Conservation (phyloP, 2,329 filamentous ascomycete species). For the Aspergillus ochraceus region DNA sequence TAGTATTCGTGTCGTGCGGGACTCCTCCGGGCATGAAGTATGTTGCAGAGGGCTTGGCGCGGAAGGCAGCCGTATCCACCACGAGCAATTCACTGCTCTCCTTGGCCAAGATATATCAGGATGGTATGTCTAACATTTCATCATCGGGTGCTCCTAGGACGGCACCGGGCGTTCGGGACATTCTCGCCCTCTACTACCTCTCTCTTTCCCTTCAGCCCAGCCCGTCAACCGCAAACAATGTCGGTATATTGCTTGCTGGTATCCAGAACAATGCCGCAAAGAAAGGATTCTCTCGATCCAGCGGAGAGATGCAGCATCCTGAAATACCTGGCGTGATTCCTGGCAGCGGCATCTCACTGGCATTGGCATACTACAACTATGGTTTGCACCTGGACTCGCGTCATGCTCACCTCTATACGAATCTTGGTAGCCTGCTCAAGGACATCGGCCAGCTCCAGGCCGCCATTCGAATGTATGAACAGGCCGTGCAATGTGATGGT, state of each 20-base stretch:
- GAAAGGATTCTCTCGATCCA: slow-evolving; percentile 35
- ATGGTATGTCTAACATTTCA: slow-evolving; percentile 79
- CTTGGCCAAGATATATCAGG: slow-evolving; percentile 95
- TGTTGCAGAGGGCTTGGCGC: slow-evolving; percentile 68
- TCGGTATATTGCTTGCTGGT: slow-evolving; percentile 92
- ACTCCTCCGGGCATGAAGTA: slow-evolving; percentile 77
- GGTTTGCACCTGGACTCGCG: slow-evolving; percentile 81
- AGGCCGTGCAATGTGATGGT: slow-evolving; percentile 87
- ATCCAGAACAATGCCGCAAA: slow-evolving; percentile 69
- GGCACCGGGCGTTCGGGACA: slow-evolving; percentile 81
- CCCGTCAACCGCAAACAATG: slow-evolving; percentile 96
- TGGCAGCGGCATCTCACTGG: slow-evolving; percentile 83
- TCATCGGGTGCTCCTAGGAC: slow-evolving; percentile 58
- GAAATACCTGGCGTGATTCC: slow-evolving; percentile 75
- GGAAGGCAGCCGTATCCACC: slow-evolving; percentile 80
- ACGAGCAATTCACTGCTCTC: slow-evolving; percentile 95
- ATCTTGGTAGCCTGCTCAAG: slow-evolving; percentile 90
- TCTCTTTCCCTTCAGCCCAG: slow-evolving; percentile 93
- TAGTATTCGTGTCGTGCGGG: slow-evolving; percentile 76
- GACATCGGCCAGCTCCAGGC: slow-evolving; percentile 90
- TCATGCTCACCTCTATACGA: slow-evolving; percentile 96
- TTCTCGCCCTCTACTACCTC: slow-evolving; percentile 90
- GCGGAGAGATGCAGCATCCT: slow-evolving; percentile 43
- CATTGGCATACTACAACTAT: slow-evolving; percentile 93
- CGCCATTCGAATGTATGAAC: slow-evolving; percentile 96